Evolutionary conservation across 441 rosid genomes (phyloP).

Genomic region (Adansonia rubrostipa): DNA sequence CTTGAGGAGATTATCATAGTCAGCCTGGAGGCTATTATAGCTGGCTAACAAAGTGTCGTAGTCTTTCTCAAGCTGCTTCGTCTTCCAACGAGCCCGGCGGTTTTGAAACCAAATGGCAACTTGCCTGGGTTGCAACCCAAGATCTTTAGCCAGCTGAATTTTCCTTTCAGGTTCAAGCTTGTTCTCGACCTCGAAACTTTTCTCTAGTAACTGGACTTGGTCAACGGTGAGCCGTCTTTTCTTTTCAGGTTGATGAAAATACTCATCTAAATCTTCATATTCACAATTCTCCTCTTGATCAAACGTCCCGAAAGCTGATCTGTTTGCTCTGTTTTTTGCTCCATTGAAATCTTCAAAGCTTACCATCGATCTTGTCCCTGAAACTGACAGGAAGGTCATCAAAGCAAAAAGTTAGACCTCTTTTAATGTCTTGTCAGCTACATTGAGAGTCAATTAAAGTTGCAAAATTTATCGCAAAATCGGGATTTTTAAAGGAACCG

Average conservation of each 20-base stretch:
- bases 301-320: conserved; percentile 41
- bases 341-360: conserved; percentile 54
- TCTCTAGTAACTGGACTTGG: conserved; percentile 72
- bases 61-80: conserved; percentile 70
- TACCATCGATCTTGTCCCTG: conserved; percentile 64
- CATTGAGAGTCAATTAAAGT: neutral
- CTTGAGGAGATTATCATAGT: conserved; percentile 52
- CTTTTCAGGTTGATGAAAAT: conserved; percentile 66
- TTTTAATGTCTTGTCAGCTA: neutral
- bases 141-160: conserved; percentile 73
- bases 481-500: neutral
- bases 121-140: conserved; percentile 72
- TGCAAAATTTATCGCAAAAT: neutral
- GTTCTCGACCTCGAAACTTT: conserved; percentile 70
- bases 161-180: conserved; percentile 80
- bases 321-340: conserved; percentile 36
- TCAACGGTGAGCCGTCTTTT: conserved; percentile 57
- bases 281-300: conserved; percentile 55
- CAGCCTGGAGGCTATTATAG: conserved; percentile 51
- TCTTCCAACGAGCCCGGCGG: conserved; percentile 81
- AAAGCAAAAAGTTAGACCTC: neutral
- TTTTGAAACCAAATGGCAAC: conserved; percentile 82
- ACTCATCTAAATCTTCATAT: conserved; percentile 61
- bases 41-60: conserved; percentile 52
- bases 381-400: neutral